Base-by-base conservation (phyloP, 2,329 filamentous ascomycete species). In the Chaetomium globosum region DNA sequence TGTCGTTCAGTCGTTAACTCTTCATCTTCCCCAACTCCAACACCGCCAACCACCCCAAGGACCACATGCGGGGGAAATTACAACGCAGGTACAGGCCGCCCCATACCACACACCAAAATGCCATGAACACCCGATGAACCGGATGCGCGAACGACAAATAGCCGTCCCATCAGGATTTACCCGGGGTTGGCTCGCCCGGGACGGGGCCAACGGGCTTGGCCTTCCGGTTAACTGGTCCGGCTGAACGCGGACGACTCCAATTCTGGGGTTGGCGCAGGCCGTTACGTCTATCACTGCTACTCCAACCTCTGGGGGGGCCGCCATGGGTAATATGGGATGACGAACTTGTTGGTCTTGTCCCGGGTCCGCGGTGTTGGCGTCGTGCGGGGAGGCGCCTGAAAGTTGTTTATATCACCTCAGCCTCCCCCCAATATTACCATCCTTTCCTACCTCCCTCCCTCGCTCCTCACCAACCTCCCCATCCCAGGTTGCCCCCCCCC, bases 141-240 rank as follows among this genome's bases (percentile, higher is more conserved):
- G 26, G 55, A 56, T 56, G 51, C 28, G 19, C 13, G 6, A 10
- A 36, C 31, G 9, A 23, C 9, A 12, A 63, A 63, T 63, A 59
- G 33, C 54, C 55, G 31, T 28, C 30, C 39, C 60, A 31, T 6
- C 4, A 16, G 16, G 31, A 58, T 67, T 65, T 67, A 67, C 46
- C 65, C 65, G 65, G 54, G 8, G 39, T 48, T 26, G 46, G 26
- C 56, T 23, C 23, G 53, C 23, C 26, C 48, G 48, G 43, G 23
- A 54, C 58, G 46, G 43, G 28, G 28, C 8, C 63, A 16, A 61
- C 8, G 28, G 43, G 28, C 63, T 67, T 65, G 65, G 63, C 63
- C 43, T 30, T 61, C 59, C 51, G 59, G 28, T 31, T 59, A 23
- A 39, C 43, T 64, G 63, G 65, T 55, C 59, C 65, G 65, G 65